Base-by-base conservation (phyloP, 2,329 filamentous ascomycete genomes). In the Westerdykella ornata region DNA sequence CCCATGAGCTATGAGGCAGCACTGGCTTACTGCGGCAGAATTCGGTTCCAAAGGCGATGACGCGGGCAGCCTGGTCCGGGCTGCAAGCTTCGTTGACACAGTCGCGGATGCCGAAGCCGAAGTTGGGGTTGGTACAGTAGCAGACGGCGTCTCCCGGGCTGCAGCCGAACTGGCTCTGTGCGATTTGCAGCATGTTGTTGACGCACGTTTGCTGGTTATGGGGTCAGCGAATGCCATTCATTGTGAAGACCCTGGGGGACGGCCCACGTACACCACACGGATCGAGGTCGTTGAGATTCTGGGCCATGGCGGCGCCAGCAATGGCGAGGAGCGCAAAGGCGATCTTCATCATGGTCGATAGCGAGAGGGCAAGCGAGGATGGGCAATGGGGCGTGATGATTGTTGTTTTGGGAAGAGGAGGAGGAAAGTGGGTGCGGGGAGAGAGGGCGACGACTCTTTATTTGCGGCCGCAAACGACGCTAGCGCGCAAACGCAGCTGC, bases 51-150 rank as follows among this genome's bases (percentile, higher is more conserved):
- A 53, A 68, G 33, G 53, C 26, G 37, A 67, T 56, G 43, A 65
- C 63, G 11, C 44, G 36, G 38, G 42, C 47, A 35, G 62, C 57
- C 28, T 61, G 49, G 1, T 43, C 45, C 6, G 42, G 38, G 37
- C 44, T 37, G 49, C 71, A 73, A 26, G 67, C 66, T 50, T 67
- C 59, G 42, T 55, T 65, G 42, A 68, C 60, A 60, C 71, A 74
- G 53, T 74, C 71, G 44, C 70, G 69, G 37, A 74, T 57, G 45
- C 71, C 72, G 42, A 68, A 71, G 43, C 60, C 62, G 48, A 72
- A 74, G 62, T 71, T 56, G 28, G 44, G 45, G 41, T 70, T 62
- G n/a, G 45, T 50, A 64, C 72, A 74, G 44, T 71, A 66, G 63
- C 71, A 74, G 39, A 44, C 41, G 26, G 59, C 46, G 48, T 73